A percentile compares a stretch with the other conserved stretches of the same genome.
Conservation (phyloP, 2,329 filamentous ascomycete genomes). For the Raffaelea ambrosiae region DNA sequence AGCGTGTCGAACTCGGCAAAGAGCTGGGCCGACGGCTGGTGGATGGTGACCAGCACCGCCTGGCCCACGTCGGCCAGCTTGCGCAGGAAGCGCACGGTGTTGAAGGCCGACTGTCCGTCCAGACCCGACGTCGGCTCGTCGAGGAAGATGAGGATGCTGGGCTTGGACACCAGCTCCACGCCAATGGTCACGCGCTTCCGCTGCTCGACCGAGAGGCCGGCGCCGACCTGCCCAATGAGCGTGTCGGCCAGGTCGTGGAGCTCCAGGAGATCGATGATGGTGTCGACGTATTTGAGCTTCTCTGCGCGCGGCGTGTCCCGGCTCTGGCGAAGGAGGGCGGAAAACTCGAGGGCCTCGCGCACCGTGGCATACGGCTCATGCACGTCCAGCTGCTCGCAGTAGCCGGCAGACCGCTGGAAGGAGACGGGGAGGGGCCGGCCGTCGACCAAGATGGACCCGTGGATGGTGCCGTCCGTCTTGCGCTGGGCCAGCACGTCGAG, state of each 20-base stretch:
- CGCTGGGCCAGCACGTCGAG: conserved; percentile 73
- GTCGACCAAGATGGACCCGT: conserved; percentile 67
- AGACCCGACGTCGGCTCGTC: conserved; percentile 57
- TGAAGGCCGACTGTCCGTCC: conserved; percentile 59
- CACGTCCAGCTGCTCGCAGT: conserved; percentile 74
- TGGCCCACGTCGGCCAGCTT: conserved; percentile 59
- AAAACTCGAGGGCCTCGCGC: conserved; percentile 66
- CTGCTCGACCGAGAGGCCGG: conserved; percentile 41
- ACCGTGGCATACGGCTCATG: conserved; percentile 66
- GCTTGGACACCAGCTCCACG: conserved; percentile 53
- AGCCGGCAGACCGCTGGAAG: conserved; percentile 71
- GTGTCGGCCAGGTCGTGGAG: conserved; percentile 38
- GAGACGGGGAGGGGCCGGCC: conserved; percentile 61
- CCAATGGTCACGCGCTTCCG: conserved; percentile 50
- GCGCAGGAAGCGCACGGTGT: conserved; percentile 55
- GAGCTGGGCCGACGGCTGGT: conserved; percentile 58
- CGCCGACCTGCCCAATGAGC: conserved; percentile 36
- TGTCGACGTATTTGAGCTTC: conserved; percentile 67
- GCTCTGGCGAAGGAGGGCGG: conserved; percentile 63
- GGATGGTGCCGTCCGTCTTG: conserved; percentile 68
- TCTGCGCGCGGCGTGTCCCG: conserved; percentile 54
- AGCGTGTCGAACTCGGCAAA: conserved; percentile 60
- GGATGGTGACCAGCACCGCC: conserved; percentile 60
- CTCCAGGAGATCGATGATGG: conserved; percentile 59
- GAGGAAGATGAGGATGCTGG: conserved; percentile 49